Evolutionary conservation across 2,329 filamentous ascomycete species (phyloP).

Genomic region (Pseudocercospora eumusae): DNA sequence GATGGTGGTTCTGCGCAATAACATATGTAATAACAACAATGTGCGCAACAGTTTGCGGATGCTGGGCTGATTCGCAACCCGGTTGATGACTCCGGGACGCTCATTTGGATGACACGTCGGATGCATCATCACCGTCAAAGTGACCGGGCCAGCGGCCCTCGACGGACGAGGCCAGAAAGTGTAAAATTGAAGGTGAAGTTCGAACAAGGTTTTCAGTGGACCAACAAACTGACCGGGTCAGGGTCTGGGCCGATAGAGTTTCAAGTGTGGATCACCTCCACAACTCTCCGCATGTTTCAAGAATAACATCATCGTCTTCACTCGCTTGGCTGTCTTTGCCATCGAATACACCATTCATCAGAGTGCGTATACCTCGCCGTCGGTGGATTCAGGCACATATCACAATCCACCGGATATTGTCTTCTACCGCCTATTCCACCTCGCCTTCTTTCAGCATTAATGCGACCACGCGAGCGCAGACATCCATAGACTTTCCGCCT

Average conservation of each 20-base stretch:
- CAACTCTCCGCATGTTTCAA: not conserved
- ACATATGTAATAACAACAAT: too few species aligned
- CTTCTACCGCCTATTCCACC: too few species aligned
- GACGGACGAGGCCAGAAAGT: not conserved
- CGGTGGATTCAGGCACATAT: too few species aligned
- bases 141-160: not conserved
- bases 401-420: too few species aligned
- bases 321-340: not conserved
- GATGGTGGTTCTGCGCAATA: not conserved
- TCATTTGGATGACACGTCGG: not conserved
- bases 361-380: too few species aligned
- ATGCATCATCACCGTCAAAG: not conserved
- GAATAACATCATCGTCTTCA: not conserved
- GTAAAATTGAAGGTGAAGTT: not conserved
- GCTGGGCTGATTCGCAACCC: not conserved
- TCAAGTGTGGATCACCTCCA: not conserved
- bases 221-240: not conserved
- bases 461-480: not conserved
- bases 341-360: too few species aligned
- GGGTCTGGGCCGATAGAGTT: not conserved
- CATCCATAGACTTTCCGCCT: not conserved
- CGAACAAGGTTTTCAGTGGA: slow-evolving; percentile 6
- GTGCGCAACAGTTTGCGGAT: not conserved
- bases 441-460: too few species aligned
- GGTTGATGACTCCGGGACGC: not conserved